Base-by-base conservation (phyloP, 179 eudicot species). In the Nepenthes alata region DNA sequence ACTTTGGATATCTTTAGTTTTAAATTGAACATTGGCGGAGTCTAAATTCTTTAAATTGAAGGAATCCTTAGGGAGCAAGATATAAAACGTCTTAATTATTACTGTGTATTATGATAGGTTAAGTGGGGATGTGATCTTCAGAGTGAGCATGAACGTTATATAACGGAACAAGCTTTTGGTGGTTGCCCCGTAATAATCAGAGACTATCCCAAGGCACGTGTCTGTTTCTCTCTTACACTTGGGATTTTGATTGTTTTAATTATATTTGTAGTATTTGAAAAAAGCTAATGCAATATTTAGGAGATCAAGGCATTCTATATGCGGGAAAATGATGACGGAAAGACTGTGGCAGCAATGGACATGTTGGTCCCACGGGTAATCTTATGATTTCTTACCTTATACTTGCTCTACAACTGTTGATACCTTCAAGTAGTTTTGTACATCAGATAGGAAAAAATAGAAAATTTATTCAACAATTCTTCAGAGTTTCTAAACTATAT, bases 261-360 rank as follows among this genome's bases (percentile, higher is more conserved):
- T 13, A 16, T 60, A 4, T 36, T 11, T 25, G 25, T 25, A 25
- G 25, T 25, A 25, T 25, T 60, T 47, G 15, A 60, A 11, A 1
- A 2, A 60, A 37, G 16, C 11, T 11, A 53, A 47, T 62, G 69
- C 52, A 50, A 65, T 55, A 47, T 75, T 45, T 81, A 89, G 98
- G 96, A 83, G 48, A 91, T 91, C 69, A 91, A 91, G 81, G 96
- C 98, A 47, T 91, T 91, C 74, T 93, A 93, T 70, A 89, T 93
- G 98, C 80, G 98, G 65, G 72, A 78, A 75, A 93, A 93, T 78
- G 96, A 93, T 75, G 98, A 93, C 67, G 93, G 93, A 16, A 86
- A 81, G 80, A 93, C 98, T 38, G 98, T 93, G 53, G 96, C 98
- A 73, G 98, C 98, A 49, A 93, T 93, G 98, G 98, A 93, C 74